Percentiles rank a stretch among this genome's conserved stretches.
Evolutionary conservation across 257 asterid species (phyloP).

Genomic region (Solanum chilense): DNA sequence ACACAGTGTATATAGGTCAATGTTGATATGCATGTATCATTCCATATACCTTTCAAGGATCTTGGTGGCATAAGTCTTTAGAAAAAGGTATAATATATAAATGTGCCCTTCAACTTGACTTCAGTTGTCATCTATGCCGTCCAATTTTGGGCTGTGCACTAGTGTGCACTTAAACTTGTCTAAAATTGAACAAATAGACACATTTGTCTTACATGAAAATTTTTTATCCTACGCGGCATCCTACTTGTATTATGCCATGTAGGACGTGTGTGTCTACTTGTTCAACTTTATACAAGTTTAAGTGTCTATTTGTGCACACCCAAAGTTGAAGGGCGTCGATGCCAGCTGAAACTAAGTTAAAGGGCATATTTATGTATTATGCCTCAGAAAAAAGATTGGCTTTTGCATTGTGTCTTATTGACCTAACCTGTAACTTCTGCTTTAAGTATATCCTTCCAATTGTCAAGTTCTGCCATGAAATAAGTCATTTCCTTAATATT

Average conservation of each 20-base stretch:
- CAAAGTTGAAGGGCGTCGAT: neutral
- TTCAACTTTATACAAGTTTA: neutral
- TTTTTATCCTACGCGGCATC: neutral
- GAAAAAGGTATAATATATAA: neutral
- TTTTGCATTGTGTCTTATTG: neutral
- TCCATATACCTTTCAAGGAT: neutral
- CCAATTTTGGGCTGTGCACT: neutral
- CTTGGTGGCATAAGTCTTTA: neutral
- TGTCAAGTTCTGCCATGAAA: neutral
- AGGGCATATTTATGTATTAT: neutral
- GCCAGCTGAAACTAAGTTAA: neutral
- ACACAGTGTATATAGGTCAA: neutral
- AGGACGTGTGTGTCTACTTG: neutral
- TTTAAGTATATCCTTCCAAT: neutral
- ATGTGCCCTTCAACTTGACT: neutral
- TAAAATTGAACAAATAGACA: neutral
- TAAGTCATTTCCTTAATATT: neutral
- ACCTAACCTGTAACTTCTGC: neutral
- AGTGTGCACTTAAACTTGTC: neutral
- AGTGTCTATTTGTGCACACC: neutral
- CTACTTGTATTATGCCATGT: neutral
- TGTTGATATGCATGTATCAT: neutral
- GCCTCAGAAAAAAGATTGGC: neutral
- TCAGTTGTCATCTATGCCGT: neutral
- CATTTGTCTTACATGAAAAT: neutral